Percentiles rank a stretch among this genome's conserved stretches.
These are phyloP conservation scores for Aspergillus sclerotioniger DNA, from an alignment of 495 filamentous ascomycete genomes.

Conservation along the genomic window DNA sequence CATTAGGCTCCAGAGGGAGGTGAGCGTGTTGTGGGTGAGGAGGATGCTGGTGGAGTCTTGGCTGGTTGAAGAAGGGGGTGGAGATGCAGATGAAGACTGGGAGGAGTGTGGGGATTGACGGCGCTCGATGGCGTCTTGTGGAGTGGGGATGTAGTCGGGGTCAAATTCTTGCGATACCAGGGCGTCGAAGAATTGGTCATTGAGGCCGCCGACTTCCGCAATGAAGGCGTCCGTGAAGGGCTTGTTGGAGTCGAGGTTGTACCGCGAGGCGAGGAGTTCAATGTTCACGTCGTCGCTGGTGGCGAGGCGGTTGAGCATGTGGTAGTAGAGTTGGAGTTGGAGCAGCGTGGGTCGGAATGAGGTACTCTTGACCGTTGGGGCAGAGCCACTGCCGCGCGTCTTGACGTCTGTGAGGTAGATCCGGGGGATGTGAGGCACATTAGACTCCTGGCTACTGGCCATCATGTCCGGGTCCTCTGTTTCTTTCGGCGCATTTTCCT, in stretches of 20 bases:
- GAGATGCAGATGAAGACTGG: not conserved
- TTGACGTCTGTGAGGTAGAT: slow-evolving; percentile 89
- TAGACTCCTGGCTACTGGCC: slow-evolving; percentile 19
- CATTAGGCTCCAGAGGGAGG: slow-evolving; percentile 65
- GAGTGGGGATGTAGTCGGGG: slow-evolving; percentile 27
- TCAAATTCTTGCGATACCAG: slow-evolving; percentile 33
- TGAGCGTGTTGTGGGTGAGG: slow-evolving; percentile 57
- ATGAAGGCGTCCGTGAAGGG: slow-evolving; percentile 80
- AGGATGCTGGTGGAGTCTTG: slow-evolving; percentile 56
- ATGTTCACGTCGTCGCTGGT: slow-evolving; percentile 67
- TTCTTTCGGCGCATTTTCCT: slow-evolving; percentile 5
- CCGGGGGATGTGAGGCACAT: slow-evolving; percentile 31
- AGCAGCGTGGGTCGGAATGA: slow-evolving; percentile 75
- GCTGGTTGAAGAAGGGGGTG: slow-evolving; percentile 21
- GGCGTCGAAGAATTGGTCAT: slow-evolving; percentile 54
- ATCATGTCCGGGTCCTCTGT: slow-evolving; percentile 8
- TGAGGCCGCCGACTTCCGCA: slow-evolving; percentile 67
- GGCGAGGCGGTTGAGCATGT: slow-evolving; percentile 75
- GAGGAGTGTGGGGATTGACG: not conserved
- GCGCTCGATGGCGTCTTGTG: slow-evolving; percentile 23
- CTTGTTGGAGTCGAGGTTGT: slow-evolving; percentile 60
- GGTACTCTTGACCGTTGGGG: slow-evolving; percentile 60
- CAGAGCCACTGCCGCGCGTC: slow-evolving; percentile 61
- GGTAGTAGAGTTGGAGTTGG: slow-evolving; percentile 89
- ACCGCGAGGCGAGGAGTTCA: slow-evolving; percentile 62